A percentile compares a stretch with the other conserved stretches of the same genome.
phyloP scores from a whole-genome alignment of 176 grass and related monocot species.

The Microstegium vimineum region DNA sequence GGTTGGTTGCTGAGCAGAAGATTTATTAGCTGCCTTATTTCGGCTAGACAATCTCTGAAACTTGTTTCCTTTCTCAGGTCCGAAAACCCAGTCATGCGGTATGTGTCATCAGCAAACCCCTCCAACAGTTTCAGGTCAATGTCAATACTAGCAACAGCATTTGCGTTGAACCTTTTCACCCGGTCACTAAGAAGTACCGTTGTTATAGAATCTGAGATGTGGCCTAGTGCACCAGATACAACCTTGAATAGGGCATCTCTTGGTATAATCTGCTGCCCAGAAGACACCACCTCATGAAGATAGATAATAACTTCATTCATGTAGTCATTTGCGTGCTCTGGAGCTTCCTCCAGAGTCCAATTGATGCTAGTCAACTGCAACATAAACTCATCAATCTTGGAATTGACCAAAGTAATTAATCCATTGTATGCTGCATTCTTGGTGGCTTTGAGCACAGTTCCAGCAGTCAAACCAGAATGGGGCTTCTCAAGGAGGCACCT shows the following conservation, averaged over 20 bases:
- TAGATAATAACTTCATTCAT: slow-evolving; percentile 76
- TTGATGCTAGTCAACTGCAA: slow-evolving; percentile 53
- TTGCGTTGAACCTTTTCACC: slow-evolving; percentile 80
- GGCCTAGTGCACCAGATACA: slow-evolving; percentile 50
- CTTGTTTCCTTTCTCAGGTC: slow-evolving; percentile 56
- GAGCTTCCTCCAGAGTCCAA: slow-evolving; percentile 67
- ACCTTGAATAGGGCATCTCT: slow-evolving; percentile 62
- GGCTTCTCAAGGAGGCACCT: slow-evolving; percentile 66
- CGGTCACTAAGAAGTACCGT: slow-evolving; percentile 63
- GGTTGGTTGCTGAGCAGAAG: slow-evolving; percentile 86
- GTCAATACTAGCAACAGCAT: slow-evolving; percentile 60
- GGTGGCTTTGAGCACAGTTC: slow-evolving; percentile 69
- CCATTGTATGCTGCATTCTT: slow-evolving; percentile 70
- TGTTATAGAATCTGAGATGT: slow-evolving; percentile 65
- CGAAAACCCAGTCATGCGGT: slow-evolving; percentile 41
- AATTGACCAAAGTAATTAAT: slow-evolving; percentile 54
- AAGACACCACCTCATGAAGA: slow-evolving; percentile 49
- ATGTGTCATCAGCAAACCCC: slow-evolving; percentile 57
- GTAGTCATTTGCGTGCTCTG: slow-evolving; percentile 86
- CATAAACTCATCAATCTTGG: slow-evolving; percentile 72
- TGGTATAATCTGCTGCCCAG: slow-evolving; percentile 60
- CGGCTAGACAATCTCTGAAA: slow-evolving; percentile 68
- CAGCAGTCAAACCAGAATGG: slow-evolving; percentile 68
- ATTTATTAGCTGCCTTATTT: slow-evolving; percentile 72
- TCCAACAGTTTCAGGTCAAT: slow-evolving; percentile 72